Conservation (phyloP, 2,329 filamentous ascomycete genomes). For the Diaporthe helianthi region DNA sequence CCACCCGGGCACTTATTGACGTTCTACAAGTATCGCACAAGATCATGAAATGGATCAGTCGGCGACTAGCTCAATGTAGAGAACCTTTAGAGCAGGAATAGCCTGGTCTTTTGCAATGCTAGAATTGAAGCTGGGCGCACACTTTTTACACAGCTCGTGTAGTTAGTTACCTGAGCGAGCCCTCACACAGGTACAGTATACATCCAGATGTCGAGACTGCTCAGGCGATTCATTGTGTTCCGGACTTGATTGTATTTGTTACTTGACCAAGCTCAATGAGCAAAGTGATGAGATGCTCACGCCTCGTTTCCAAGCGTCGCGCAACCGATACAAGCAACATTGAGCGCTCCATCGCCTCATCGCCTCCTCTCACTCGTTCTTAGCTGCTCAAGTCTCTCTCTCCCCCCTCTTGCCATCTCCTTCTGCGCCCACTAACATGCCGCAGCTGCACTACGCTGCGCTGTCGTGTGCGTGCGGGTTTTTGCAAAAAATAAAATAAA, state of each 20-base stretch:
- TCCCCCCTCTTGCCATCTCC: background rate
- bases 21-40: background rate
- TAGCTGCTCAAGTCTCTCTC: background rate
- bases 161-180: too few species aligned
- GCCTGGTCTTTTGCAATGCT: background rate
- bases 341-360: background rate
- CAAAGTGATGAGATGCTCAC: background rate
- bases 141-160: background rate
- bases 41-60: background rate
- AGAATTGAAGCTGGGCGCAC: background rate
- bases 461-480: slow-evolving; percentile 1
- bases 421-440: background rate
- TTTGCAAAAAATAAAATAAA: slow-evolving; percentile 5
- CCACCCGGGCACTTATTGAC: too few species aligned
- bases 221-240: background rate
- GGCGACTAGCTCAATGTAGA: background rate
- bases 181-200: background rate
- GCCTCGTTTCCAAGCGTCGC: slow-evolving; percentile 10
- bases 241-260: background rate
- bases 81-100: background rate
- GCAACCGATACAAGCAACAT: background rate
- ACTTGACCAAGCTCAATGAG: background rate
- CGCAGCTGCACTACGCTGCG: slow-evolving; percentile 2
- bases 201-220: background rate
- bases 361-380: background rate